Evolutionary conservation across 176 grass and related monocot species (phyloP).

Genomic region (Pontederia crassipes): DNA sequence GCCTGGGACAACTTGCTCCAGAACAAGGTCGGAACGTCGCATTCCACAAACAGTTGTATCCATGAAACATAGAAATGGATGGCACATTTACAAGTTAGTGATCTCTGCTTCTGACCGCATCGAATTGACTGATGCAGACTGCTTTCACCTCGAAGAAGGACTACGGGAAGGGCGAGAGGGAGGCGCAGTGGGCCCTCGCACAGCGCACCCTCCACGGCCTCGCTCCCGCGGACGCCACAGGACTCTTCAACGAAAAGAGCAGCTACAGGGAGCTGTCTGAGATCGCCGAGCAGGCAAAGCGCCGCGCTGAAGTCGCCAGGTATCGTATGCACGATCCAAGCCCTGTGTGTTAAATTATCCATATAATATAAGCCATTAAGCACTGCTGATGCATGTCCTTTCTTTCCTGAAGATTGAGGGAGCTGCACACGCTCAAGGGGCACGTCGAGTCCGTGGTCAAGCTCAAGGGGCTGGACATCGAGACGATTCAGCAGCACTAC

Average conservation of each 20-base stretch:
- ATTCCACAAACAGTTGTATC: neutral
- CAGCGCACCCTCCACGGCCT: constrained; percentile 77
- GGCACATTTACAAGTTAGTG: neutral
- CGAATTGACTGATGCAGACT: constrained; percentile 25
- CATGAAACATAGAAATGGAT: neutral
- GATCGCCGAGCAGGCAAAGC: constrained; percentile 80
- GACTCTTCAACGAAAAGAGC: constrained; percentile 32
- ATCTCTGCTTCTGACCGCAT: neutral
- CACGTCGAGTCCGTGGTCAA: constrained; percentile 37
- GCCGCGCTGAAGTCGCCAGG: constrained; percentile 71
- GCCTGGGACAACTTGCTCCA: constrained; percentile 74
- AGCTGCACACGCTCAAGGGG: constrained; percentile 38
- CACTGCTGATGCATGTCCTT: neutral
- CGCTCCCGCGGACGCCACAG: constrained; percentile 20
- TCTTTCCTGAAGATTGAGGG: constrained; percentile 26
- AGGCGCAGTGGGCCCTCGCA: constrained; percentile 89
- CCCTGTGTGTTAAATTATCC: neutral
- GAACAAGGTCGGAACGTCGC: constrained; percentile 34
- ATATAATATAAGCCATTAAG: neutral
- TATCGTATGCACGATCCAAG: constrained; percentile 4
- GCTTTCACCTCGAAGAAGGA: constrained; percentile 67
- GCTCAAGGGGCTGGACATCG: constrained; percentile 36
- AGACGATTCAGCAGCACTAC: constrained; percentile 32
- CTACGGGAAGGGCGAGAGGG: constrained; percentile 70
- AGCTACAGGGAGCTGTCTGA: constrained; percentile 79